These are phyloP conservation scores for Physcomitrellopsis africana DNA, from an alignment of 225 moss, liverwort and hornwort genomes.

Conservation along the genomic window DNA sequence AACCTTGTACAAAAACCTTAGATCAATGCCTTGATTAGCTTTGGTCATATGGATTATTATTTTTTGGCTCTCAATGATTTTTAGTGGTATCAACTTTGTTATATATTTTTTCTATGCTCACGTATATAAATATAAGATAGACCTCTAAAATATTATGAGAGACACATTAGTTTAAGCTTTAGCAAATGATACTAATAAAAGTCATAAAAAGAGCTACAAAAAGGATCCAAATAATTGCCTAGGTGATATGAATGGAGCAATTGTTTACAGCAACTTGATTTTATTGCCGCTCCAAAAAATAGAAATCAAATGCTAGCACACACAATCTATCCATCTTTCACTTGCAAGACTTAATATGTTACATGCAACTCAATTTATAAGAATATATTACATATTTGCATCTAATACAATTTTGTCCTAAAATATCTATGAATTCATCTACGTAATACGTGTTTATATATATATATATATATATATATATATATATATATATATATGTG, in stretches of 20 bases:
- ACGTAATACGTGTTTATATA: no score
- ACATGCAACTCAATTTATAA: constrained; percentile 6
- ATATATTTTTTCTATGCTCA: constrained; percentile 45
- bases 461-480: no score
- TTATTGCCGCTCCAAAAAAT: background rate
- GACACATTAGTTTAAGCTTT: constrained; percentile 7
- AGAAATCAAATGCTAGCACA: background rate
- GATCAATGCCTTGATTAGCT: constrained; percentile 47
- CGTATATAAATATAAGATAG: constrained; percentile 56
- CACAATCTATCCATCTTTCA: background rate
- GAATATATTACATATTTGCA: no score
- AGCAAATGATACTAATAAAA: background rate
- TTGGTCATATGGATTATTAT: constrained; percentile 58
- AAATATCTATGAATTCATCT: no score
- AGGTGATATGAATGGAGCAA: background rate
- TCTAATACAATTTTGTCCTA: no score
- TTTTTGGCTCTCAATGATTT: constrained; percentile 54
- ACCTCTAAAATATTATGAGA: constrained; percentile 42
- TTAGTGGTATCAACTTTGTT: constrained; percentile 48
- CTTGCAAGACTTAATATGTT: background rate
- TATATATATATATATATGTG: no score
- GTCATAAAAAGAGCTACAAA: background rate
- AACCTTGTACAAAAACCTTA: constrained; percentile 36
- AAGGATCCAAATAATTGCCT: background rate
- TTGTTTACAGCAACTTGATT: background rate